phyloP scores from a whole-genome alignment of 169 alveolate genomes.

The Plasmodium cynomolgi region DNA sequence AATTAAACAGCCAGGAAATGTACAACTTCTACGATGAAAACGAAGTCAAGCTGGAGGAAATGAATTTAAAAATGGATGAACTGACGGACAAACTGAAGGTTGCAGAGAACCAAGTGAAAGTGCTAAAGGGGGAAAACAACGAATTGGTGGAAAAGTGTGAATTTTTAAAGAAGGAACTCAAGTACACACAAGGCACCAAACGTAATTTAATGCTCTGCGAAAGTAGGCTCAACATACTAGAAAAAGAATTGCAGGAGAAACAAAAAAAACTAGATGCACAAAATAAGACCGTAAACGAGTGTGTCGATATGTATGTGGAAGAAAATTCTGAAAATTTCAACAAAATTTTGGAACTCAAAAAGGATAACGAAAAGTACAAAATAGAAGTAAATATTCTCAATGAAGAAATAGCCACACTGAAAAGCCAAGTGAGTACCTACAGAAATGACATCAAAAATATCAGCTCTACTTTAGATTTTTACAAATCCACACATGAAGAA shows the following conservation, averaged over 20 bases:
- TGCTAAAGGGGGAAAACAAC: constrained; percentile 42
- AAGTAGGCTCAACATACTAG: constrained; percentile 55
- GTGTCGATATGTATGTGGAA: constrained; percentile 72
- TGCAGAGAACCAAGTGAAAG: constrained; percentile 14
- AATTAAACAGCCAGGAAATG: constrained; percentile 1
- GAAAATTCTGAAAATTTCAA: constrained; percentile 71
- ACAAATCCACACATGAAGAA: constrained; percentile 73
- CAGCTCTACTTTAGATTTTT: constrained; percentile 60
- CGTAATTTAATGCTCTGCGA: constrained; percentile 68
- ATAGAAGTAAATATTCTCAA: constrained; percentile 43
- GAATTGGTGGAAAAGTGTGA: constrained; percentile 62
- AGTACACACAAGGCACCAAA: constrained; percentile 57
- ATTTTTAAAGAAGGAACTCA: constrained; percentile 57
- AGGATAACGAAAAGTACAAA: constrained; percentile 54
- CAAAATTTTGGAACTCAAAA: constrained; percentile 67
- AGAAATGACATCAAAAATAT: constrained; percentile 59
- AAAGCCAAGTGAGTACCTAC: constrained; percentile 7
- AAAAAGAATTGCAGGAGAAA: constrained; percentile 67
- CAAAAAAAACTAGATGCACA: constrained; percentile 63
- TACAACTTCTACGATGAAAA: constrained; percentile 70
- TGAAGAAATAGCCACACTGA: constrained; percentile 63
- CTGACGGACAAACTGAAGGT: constrained; percentile 41
- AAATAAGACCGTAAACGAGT: constrained; percentile 58
- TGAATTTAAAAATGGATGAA: constrained; percentile 60
- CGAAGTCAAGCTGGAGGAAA: constrained; percentile 68